Evolutionary conservation across 352 stramenopile species (phyloP).

Genomic region (Aphanomyces euteiches): DNA sequence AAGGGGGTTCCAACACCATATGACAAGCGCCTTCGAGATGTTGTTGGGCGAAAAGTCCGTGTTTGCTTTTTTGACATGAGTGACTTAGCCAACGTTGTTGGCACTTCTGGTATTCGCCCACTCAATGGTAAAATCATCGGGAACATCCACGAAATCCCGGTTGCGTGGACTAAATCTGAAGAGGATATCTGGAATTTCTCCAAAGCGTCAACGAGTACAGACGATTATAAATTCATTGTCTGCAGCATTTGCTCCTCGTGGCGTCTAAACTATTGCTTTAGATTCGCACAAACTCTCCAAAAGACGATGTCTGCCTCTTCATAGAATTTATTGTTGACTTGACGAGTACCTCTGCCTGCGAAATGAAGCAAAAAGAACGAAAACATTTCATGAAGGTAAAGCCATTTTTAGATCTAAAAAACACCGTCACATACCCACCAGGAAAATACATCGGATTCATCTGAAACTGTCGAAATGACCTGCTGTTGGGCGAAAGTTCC

Average conservation of each 20-base stretch:
- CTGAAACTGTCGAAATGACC: constrained; percentile 55
- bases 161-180: constrained; percentile 62
- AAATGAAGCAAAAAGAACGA: constrained; percentile 34
- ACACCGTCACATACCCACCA: background rate
- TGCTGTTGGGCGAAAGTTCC: constrained; percentile 79
- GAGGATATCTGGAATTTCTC: constrained; percentile 84
- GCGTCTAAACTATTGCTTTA: background rate
- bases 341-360: constrained; percentile 28
- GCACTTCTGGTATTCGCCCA: constrained; percentile 1
- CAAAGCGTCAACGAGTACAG: constrained; percentile 61
- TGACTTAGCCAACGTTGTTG: background rate
- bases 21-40: constrained; percentile 68
- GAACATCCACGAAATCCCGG: constrained; percentile 74
- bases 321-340: constrained; percentile 75
- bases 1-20: constrained; percentile 70
- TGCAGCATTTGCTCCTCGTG: background rate
- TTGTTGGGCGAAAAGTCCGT: constrained; percentile 74
- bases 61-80: constrained; percentile 62
- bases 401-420: background rate
- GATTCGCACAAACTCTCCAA: constrained; percentile 57
- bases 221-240: constrained; percentile 82
- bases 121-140: constrained; percentile 49
- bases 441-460: constrained; percentile 24
- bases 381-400: constrained; percentile 24
- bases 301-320: constrained; percentile 61